phyloP scores from a whole-genome alignment of 2,329 filamentous ascomycete genomes.

The Botrytis pseudocinerea region DNA sequence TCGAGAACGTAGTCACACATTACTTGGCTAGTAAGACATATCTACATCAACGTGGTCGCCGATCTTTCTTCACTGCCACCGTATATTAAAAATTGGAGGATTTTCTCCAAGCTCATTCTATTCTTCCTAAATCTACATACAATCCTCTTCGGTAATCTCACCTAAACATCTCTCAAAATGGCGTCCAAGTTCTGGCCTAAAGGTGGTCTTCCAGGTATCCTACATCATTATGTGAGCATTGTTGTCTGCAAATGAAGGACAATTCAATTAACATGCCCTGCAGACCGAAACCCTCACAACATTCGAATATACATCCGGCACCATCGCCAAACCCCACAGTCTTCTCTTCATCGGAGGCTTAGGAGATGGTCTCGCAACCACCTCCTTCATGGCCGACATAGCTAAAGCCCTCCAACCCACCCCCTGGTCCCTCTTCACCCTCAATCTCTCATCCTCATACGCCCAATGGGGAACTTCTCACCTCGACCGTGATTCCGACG shows the following conservation, averaged over 20 bases:
- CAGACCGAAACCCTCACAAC: slow-evolving; percentile 45
- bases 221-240: slow-evolving; percentile 41
- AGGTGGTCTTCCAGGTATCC: slow-evolving; percentile 38
- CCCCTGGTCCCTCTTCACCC: slow-evolving; percentile 43
- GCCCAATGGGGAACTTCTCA: slow-evolving; percentile 43
- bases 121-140: not conserved
- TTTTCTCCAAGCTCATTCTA: not conserved
- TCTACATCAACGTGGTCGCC: not conserved
- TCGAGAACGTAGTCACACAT: not conserved
- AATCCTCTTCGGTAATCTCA: not conserved
- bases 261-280: slow-evolving; percentile 15
- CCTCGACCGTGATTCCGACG: slow-evolving; percentile 43
- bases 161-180: slow-evolving; percentile 48
- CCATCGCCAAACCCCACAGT: slow-evolving; percentile 45
- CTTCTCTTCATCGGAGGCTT: slow-evolving; percentile 56
- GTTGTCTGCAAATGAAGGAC: not conserved
- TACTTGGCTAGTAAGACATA: not conserved
- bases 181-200: slow-evolving; percentile 42
- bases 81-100: not conserved
- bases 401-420: slow-evolving; percentile 44
- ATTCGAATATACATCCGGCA: slow-evolving; percentile 44
- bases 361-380: slow-evolving; percentile 52
- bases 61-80: not conserved
- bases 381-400: slow-evolving; percentile 50
- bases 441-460: slow-evolving; percentile 46